phyloP scores from a whole-genome alignment of 371 early-diverging fungal species.

The Smittium culicis region DNA sequence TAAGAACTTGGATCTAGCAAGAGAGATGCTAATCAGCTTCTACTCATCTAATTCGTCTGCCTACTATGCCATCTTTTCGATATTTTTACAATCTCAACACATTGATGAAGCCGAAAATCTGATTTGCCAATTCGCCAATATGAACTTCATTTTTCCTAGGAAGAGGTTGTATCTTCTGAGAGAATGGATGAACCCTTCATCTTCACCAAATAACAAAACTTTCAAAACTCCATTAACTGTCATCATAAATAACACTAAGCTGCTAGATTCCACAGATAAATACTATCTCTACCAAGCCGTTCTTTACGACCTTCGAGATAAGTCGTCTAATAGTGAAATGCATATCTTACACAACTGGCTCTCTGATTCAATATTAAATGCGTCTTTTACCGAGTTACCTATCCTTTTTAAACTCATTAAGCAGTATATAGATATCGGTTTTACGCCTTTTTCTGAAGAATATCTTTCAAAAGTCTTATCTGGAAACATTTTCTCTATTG shows the following conservation, averaged over 20 bases:
- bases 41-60: constrained; percentile 2
- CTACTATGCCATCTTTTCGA: constrained; percentile 1
- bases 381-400: not conserved
- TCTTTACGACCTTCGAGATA: not conserved
- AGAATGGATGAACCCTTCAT: not conserved
- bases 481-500: not conserved
- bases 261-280: not conserved
- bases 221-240: not conserved
- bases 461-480: not conserved
- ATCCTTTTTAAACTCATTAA: not conserved
- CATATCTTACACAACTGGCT: not conserved
- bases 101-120: constrained; percentile 57
- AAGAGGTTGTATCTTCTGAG: not conserved
- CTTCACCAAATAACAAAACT: not conserved
- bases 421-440: not conserved
- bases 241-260: not conserved
- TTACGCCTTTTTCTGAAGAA: not conserved
- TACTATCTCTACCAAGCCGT: not conserved
- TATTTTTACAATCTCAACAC: constrained; percentile 47
- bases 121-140: constrained; percentile 4
- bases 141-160: not conserved
- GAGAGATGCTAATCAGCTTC: not conserved
- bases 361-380: not conserved
- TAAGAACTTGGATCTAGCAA: not conserved
- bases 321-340: not conserved